These are phyloP conservation scores for Escallonia herrerae DNA, from an alignment of 129 eudicot species.

Conservation along the genomic window DNA sequence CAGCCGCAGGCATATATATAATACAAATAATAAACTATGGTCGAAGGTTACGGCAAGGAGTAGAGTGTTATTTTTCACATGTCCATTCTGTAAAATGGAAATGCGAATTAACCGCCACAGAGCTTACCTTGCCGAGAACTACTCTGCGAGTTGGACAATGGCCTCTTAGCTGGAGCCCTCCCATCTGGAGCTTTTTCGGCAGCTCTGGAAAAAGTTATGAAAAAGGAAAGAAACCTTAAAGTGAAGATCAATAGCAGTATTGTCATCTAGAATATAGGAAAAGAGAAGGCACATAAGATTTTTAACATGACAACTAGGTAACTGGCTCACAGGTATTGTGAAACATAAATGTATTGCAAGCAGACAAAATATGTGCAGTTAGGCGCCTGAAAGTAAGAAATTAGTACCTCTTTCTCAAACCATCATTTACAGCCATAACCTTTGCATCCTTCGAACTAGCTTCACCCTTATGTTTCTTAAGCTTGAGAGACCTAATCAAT, in stretches of 20 bases:
- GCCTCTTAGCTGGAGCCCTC: slow-evolving; percentile 65
- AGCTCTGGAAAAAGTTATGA: slow-evolving; percentile 34
- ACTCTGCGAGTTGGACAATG: slow-evolving; percentile 38
- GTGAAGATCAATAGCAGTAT: background rate
- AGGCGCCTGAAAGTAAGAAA: background rate
- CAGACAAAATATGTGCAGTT: too few relatives aligned
- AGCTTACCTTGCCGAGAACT: slow-evolving; percentile 44
- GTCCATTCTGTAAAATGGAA: background rate
- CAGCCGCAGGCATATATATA: background rate
- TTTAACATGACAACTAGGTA: background rate
- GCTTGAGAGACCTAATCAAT: slow-evolving; percentile 72
- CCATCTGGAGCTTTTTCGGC: slow-evolving; percentile 63
- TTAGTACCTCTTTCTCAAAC: slow-evolving; percentile 63
- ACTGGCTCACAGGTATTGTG: too few relatives aligned
- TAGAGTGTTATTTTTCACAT: background rate
- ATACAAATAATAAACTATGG: too few relatives aligned
- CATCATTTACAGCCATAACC: slow-evolving; percentile 35
- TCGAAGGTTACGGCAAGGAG: background rate
- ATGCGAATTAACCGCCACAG: background rate
- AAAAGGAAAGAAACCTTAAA: background rate
- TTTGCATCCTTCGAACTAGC: slow-evolving; percentile 43
- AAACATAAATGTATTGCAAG: too few relatives aligned
- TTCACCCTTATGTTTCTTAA: slow-evolving; percentile 70
- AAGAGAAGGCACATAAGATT: background rate
- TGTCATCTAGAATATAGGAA: too few relatives aligned